Percentiles rank a stretch among this genome's conserved stretches.
Conservation (phyloP, 768 basidiomycete species). For the Baorangia bicolor region DNA sequence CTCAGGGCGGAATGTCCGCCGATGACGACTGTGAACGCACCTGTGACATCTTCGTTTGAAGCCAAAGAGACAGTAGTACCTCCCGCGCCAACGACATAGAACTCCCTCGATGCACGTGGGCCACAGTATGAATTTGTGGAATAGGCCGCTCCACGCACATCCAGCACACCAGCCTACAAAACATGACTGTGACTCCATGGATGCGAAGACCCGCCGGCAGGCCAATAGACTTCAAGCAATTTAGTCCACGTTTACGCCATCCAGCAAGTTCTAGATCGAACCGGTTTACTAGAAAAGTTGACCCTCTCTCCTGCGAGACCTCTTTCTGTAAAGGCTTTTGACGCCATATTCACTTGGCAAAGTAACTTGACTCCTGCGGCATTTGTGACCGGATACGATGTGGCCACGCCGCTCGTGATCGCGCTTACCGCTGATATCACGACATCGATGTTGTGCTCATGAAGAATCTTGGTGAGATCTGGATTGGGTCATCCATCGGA, state of each 20-base stretch:
- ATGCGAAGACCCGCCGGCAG: too few species aligned
- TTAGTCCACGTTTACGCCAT: too few species aligned
- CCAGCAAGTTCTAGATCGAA: not conserved
- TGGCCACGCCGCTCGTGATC: not conserved
- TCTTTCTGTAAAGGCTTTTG: not conserved
- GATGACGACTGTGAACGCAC: too few species aligned
- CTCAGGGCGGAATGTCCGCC: too few species aligned
- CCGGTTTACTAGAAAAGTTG: not conserved
- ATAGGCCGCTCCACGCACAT: not conserved
- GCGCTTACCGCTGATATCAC: not conserved
- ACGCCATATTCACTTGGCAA: not conserved
- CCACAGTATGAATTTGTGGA: not conserved
- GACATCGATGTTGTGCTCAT: not conserved
- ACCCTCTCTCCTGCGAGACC: not conserved
- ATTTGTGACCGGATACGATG: not conserved
- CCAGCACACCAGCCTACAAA: too few species aligned
- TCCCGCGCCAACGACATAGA: not conserved
- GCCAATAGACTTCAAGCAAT: too few species aligned
- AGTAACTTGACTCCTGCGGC: not conserved
- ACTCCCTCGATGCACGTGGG: not conserved
- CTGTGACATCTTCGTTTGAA: too few species aligned
- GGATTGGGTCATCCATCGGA: not conserved
- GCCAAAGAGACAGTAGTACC: not conserved
- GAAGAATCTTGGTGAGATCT: not conserved
- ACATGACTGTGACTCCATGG: too few species aligned